These are phyloP conservation scores for Candida multigemmis DNA, from an alignment of 805 yeast genomes.

Conservation along the genomic window DNA sequence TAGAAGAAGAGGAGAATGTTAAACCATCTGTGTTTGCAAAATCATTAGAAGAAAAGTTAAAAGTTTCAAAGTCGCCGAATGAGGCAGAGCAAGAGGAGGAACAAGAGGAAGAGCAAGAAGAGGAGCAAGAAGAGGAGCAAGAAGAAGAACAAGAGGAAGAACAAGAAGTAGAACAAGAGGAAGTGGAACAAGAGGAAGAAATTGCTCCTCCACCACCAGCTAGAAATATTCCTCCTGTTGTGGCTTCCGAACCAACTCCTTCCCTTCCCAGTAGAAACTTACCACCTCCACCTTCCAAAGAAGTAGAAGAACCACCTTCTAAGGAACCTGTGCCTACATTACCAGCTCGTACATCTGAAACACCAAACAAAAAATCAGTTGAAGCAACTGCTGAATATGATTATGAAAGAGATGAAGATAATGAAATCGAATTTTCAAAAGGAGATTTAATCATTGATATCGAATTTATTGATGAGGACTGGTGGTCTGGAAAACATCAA, in stretches of 20 bases:
- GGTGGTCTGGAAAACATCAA: conserved; percentile 47
- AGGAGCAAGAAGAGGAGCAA: conserved; percentile 3
- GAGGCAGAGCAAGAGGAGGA: conserved; percentile 7
- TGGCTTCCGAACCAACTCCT: conserved; percentile 11
- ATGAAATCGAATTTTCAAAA: conserved; percentile 59
- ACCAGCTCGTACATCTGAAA: conserved; percentile 7
- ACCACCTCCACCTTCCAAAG: conserved; percentile 11
- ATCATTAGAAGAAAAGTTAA: no score
- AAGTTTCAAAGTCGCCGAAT: conserved; percentile 4
- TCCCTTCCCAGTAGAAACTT: conserved; percentile 5
- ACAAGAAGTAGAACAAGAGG: conserved; percentile 4
- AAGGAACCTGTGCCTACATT: conserved; percentile 7
- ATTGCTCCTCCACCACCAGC: conserved; percentile 8
- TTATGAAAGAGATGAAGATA: conserved; percentile 66
- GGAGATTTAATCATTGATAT: conserved; percentile 62
- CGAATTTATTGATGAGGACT: conserved; percentile 64
- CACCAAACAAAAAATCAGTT: conserved; percentile 5
- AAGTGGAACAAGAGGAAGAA: conserved; percentile 4
- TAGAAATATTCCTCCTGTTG: conserved; percentile 11
- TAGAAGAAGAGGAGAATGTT: conserved; percentile 5
- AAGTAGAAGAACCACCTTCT: conserved; percentile 7
- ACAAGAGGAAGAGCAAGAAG: conserved; percentile 5
- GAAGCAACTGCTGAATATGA: conserved; percentile 62
- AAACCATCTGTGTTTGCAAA: no score
- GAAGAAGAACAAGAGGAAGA: conserved; percentile 8